Percentiles rank a stretch among this genome's conserved stretches.
phyloP scores from a whole-genome alignment of 805 yeast genomes.

The Pichia manshurica region DNA sequence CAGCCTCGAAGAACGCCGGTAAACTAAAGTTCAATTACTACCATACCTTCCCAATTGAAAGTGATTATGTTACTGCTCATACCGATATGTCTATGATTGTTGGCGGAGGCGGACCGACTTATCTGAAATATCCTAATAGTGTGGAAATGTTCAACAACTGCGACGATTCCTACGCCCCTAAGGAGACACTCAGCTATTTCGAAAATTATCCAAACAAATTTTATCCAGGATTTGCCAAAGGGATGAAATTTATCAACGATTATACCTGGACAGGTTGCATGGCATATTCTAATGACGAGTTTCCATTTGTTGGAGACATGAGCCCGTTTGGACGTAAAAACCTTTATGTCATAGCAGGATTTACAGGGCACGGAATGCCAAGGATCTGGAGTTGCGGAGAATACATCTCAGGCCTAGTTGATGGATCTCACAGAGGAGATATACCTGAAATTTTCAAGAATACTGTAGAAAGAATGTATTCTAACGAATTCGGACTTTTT shows the following conservation, averaged over 20 bases:
- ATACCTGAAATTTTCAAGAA: conserved; percentile 12
- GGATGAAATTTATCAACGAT: conserved; percentile 28
- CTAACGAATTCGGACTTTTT: background rate
- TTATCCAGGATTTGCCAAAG: conserved; percentile 18
- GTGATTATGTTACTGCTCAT: conserved; percentile 29
- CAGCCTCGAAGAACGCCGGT: background rate
- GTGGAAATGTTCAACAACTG: conserved; percentile 19
- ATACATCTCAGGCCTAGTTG: conserved; percentile 30
- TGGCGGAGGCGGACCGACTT: conserved; percentile 29
- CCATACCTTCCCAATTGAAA: conserved; percentile 19
- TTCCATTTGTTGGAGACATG: conserved; percentile 42
- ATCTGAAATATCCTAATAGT: conserved; percentile 14
- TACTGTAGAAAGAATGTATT: conserved; percentile 11
- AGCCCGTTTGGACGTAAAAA: conserved; percentile 23
- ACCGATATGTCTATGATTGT: conserved; percentile 33
- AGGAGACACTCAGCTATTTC: conserved; percentile 23
- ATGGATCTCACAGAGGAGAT: conserved; percentile 2
- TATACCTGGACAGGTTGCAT: conserved; percentile 42
- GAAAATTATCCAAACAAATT: conserved; percentile 27
- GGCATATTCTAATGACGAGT: conserved; percentile 39
- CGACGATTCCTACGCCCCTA: conserved; percentile 32
- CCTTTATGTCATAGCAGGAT: conserved; percentile 39
- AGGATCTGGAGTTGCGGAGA: conserved; percentile 37
- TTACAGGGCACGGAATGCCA: conserved; percentile 50
- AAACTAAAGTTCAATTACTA: conserved; percentile 17